Percentiles rank a stretch among this genome's conserved stretches.
Evolutionary conservation across 2,329 filamentous ascomycete genomes (phyloP).

Genomic region (Penicillium vulpinum): DNA sequence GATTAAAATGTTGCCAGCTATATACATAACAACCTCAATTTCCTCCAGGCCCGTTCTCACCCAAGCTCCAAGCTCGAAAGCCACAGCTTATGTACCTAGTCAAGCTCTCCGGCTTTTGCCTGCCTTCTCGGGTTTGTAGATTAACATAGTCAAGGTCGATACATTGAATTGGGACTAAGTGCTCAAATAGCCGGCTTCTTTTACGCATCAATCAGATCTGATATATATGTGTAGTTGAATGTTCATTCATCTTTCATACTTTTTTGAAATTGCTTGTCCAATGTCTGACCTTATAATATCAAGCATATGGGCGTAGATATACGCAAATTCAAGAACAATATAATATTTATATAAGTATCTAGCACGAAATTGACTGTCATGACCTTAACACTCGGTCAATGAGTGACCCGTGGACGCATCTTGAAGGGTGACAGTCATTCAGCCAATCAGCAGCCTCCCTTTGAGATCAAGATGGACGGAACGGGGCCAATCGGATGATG

Average conservation of each 20-base stretch:
- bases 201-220: not conserved
- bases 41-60: not conserved
- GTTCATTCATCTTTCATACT: not conserved
- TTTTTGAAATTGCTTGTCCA: too few relatives aligned
- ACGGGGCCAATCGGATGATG: constrained; percentile 23
- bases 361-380: not conserved
- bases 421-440: constrained; percentile 4
- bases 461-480: constrained; percentile 26
- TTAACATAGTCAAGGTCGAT: rapidly evolving
- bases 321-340: not conserved
- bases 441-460: constrained; percentile 27
- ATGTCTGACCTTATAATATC: not conserved
- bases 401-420: constrained; percentile 13
- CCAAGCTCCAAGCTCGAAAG: not conserved
- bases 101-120: not conserved
- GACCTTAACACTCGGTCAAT: constrained; percentile 7
- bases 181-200: not conserved
- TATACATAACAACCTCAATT: not conserved
- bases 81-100: not conserved
- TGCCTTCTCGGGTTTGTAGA: too few relatives aligned
- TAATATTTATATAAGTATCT: too few relatives aligned
- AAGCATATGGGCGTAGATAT: not conserved
- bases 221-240: not conserved
- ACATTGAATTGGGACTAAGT: not conserved
- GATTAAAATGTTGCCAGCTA: not conserved